Conservation (phyloP, 1,284 basidiomycete species). For the Ustilago hordei region DNA sequence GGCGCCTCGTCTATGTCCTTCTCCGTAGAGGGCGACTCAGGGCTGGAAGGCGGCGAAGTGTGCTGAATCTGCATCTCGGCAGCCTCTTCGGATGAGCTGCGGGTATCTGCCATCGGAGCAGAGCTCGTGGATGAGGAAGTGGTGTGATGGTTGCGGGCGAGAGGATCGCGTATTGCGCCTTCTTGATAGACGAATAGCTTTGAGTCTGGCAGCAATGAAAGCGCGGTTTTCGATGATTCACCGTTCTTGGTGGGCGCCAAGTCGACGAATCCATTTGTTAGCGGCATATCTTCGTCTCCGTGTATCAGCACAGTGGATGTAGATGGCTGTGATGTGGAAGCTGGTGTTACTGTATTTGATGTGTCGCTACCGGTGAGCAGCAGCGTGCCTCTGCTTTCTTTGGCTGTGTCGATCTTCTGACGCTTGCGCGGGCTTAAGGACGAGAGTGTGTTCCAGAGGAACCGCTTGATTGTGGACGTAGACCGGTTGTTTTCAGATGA, state of each 20-base stretch:
- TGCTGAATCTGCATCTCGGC: constrained; percentile 23
- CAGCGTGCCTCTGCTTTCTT: neutral
- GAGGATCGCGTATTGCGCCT: constrained; percentile 40
- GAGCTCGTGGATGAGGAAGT: constrained; percentile 5
- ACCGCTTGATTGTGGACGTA: constrained; percentile 2
- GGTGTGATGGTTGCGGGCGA: constrained; percentile 9
- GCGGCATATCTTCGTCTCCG: neutral
- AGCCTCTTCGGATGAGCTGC: constrained; percentile 34
- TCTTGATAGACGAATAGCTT: constrained; percentile 19
- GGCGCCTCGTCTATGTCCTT: neutral
- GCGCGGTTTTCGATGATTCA: neutral
- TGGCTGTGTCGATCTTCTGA: neutral
- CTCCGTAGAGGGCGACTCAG: neutral
- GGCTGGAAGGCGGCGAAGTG: constrained; percentile 17
- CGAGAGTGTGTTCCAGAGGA: constrained; percentile 4
- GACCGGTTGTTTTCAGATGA: neutral
- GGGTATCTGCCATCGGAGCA: constrained; percentile 11
- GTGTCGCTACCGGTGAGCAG: neutral
- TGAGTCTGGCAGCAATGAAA: neutral
- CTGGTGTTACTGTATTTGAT: neutral
- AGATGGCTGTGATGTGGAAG: neutral
- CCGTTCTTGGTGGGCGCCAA: constrained; percentile 10
- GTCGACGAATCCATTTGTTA: constrained; percentile 33
- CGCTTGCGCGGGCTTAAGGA: constrained; percentile 13
- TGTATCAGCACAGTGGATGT: neutral